Evolutionary conservation across 1,139 yeast genomes (phyloP), one percentile per base, ranked within the genome.

Genomic region (Candida sanyaensis): DNA sequence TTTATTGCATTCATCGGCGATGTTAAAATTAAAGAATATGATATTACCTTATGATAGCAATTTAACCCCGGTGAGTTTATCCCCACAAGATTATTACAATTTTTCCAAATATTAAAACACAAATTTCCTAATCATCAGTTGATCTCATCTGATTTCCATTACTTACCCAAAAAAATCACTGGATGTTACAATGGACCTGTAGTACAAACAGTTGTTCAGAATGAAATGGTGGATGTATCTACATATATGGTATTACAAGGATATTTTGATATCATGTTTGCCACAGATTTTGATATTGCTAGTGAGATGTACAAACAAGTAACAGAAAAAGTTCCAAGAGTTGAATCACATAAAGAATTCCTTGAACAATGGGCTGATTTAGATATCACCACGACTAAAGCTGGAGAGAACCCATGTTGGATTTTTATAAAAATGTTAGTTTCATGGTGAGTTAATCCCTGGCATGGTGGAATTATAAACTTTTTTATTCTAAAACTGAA

Each of bases 371-470:
- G 96, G 95, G 90, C 87, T 0, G 91, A 86, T 57, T 53, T 79
- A 1, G 84, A 83, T 4, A 77, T 74, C 7, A 88, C 96, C 5
- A 78, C 83, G 5, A 86, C 96, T 1, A 81, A 78, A 56, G 78
- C 81, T 34, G 96, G 96, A 0, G 96, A 88, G 56, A 88, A 88
- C 57, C 96, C 96, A n/a, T 89, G 92, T 64, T 89, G 51, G 87
- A 86, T 48, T 81, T 88, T 53, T 89, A 89, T 63, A 74, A 78
- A 42, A 89, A 89, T 61, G 96, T 90, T 4, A 84, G 89, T 31
- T 88, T 88, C 58, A 73, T 88, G 77, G 47, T 51, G n/a, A 54
- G 56, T 44, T 55, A 39, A 46, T 23, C 10, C 6, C 21, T 17
- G 2, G 21, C 21, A 2, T 17, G 21, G 21, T 17, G 21, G 21